Evolutionary conservation across 1,139 yeast genomes (phyloP).

Genomic region (Zygosaccharomyces pseudobailii): DNA sequence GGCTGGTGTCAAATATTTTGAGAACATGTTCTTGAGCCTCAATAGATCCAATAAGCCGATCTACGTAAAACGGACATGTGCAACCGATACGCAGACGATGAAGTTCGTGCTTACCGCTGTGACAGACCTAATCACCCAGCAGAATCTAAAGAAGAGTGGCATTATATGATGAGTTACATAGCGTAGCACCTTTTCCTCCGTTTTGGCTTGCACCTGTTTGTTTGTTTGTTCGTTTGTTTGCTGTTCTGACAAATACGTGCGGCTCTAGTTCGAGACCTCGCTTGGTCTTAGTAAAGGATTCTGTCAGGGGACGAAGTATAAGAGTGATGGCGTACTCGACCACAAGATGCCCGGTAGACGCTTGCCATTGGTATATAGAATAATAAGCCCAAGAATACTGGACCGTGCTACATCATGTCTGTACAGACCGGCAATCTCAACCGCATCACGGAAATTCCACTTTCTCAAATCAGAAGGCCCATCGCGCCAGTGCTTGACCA

Average conservation of each 20-base stretch:
- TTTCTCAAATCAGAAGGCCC: constrained; percentile 65
- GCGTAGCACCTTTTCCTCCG: no score
- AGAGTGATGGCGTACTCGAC: no score
- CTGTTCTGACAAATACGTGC: not conserved
- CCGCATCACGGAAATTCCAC: constrained; percentile 55
- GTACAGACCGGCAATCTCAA: constrained; percentile 45
- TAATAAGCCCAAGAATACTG: no score
- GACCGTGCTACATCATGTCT: constrained; percentile 32
- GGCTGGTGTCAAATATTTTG: constrained; percentile 64
- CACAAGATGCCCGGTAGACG: no score
- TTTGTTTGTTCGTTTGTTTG: not conserved
- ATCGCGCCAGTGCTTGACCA: constrained; percentile 77
- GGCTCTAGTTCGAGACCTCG: not conserved
- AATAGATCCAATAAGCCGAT: constrained; percentile 65
- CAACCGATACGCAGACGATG: constrained; percentile 88
- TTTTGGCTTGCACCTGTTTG: no score
- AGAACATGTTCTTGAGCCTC: constrained; percentile 54
- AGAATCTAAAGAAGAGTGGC: constrained; percentile 79
- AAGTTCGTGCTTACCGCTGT: constrained; percentile 86
- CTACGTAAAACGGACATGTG: constrained; percentile 91
- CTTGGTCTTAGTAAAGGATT: constrained; percentile 1
- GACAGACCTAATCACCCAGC: constrained; percentile 84
- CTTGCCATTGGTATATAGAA: no score
- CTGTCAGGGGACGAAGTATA: not conserved
- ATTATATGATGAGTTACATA: constrained; percentile 42